These are phyloP conservation scores for Picea sitchensis DNA, from an alignment of 75 land plant species.

Conservation along the genomic window DNA sequence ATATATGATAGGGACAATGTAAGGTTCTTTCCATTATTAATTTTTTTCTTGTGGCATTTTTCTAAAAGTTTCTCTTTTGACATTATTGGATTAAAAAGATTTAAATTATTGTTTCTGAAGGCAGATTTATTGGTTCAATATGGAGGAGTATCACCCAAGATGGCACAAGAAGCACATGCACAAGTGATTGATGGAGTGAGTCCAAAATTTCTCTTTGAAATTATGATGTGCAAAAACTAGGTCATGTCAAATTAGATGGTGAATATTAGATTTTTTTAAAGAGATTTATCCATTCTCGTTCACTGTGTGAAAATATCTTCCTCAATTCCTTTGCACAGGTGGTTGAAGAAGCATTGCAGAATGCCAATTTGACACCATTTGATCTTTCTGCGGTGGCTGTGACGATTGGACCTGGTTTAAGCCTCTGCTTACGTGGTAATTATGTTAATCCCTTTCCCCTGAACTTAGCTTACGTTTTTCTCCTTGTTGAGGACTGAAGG, in stretches of 20 bases:
- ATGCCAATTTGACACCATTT: slow-evolving; percentile 58
- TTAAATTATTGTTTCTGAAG: slow-evolving; percentile 33
- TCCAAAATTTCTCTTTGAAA: neutral
- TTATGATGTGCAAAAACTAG: neutral
- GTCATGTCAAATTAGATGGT: neutral
- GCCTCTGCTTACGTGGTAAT: slow-evolving; percentile 83
- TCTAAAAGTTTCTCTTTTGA: neutral
- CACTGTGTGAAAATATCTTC: neutral
- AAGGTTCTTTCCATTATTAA: neutral
- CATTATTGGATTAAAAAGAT: neutral
- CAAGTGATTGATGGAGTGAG: slow-evolving; percentile 80
- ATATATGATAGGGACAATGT: neutral
- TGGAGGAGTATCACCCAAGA: slow-evolving; percentile 97
- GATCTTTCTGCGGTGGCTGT: slow-evolving; percentile 95
- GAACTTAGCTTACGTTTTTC: too few species aligned
- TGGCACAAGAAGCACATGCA: slow-evolving; percentile 87
- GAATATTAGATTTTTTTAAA: neutral
- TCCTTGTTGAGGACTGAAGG: too few species aligned
- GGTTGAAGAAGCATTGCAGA: slow-evolving; percentile 71
- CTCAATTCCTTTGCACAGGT: slow-evolving; percentile 44
- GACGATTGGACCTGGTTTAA: slow-evolving; percentile 97
- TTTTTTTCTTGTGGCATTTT: neutral
- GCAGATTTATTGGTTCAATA: slow-evolving; percentile 82
- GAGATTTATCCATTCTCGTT: too few species aligned
- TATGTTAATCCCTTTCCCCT: too few species aligned